Evolutionary conservation across 352 stramenopile genomes (phyloP).

Genomic region (Halophytophthora polymorphica): DNA sequence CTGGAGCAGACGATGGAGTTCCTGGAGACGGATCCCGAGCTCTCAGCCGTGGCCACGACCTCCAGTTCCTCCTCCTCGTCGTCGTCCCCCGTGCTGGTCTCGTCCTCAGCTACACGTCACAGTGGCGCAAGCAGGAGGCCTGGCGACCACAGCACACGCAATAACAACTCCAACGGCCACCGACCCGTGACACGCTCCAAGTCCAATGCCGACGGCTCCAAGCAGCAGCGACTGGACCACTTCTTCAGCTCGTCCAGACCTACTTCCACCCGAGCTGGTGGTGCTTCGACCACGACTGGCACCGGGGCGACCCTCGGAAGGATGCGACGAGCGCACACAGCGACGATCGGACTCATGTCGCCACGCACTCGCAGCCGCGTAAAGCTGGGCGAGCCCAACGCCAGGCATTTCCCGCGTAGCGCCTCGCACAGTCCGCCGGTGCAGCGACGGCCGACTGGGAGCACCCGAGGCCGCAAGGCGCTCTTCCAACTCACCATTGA

Average conservation of each 20-base stretch:
- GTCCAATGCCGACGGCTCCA: conserved; percentile 20
- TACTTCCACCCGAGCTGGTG: conserved; percentile 8
- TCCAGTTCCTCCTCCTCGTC: conserved; percentile 7
- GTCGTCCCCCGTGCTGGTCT: conserved; percentile 16
- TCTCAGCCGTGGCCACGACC: conserved; percentile 11
- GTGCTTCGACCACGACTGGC: background rate
- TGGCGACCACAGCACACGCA: conserved; percentile 6
- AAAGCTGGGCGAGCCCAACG: conserved; percentile 20
- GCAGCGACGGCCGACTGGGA: conserved; percentile 13
- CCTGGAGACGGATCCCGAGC: conserved; percentile 46
- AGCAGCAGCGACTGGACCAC: conserved; percentile 41
- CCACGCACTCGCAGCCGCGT: conserved; percentile 13
- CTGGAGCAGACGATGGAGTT: conserved; percentile 56
- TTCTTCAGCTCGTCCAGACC: conserved; percentile 31
- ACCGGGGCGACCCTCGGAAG: conserved; percentile 4
- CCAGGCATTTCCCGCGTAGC: conserved; percentile 35
- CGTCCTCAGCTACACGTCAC: conserved; percentile 9
- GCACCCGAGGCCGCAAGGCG: conserved; percentile 17
- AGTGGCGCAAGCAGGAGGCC: background rate
- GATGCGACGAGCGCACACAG: conserved; percentile 16
- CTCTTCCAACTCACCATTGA: conserved; percentile 43
- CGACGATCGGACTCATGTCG: conserved; percentile 12
- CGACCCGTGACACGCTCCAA: conserved; percentile 24
- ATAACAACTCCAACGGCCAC: conserved; percentile 15
- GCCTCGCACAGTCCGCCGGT: conserved; percentile 31